Conservation (phyloP, 257 asterid species). For the Ehretia macrophylla region DNA sequence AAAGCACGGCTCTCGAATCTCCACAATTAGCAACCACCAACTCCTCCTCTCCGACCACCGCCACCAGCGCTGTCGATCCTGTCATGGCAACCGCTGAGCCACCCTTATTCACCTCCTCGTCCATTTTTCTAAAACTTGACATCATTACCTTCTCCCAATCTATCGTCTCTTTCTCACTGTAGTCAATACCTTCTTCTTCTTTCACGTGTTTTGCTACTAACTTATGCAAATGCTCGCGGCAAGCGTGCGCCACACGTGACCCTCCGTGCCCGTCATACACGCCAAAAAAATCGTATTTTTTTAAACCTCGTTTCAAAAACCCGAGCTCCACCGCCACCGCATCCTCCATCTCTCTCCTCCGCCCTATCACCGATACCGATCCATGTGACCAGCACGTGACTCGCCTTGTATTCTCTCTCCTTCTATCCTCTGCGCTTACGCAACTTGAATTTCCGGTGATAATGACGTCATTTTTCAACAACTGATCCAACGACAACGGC, state of each 20-base stretch:
- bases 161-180: constrained; percentile 7
- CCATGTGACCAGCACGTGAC: constrained; percentile 33
- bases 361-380: constrained; percentile 44
- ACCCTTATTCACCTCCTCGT: constrained; percentile 42
- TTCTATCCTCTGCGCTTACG: constrained; percentile 7
- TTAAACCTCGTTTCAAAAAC: constrained; percentile 28
- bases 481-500: neutral
- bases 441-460: neutral
- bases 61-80: constrained; percentile 78
- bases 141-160: constrained; percentile 58
- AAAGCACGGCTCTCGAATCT: constrained; percentile 74
- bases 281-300: constrained; percentile 48
- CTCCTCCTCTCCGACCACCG: constrained; percentile 59
- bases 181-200: neutral
- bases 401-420: neutral
- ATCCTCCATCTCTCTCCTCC: constrained; percentile 79
- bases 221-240: constrained; percentile 48
- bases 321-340: constrained; percentile 46
- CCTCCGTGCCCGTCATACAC: constrained; percentile 88
- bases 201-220: constrained; percentile 15
- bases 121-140: constrained; percentile 51
- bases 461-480: constrained; percentile 1
- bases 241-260: constrained; percentile 54
- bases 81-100: constrained; percentile 46
- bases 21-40: constrained; percentile 77